phyloP scores from a whole-genome alignment of 768 basidiomycete species.

The Candolleomyces aberdarensis region DNA sequence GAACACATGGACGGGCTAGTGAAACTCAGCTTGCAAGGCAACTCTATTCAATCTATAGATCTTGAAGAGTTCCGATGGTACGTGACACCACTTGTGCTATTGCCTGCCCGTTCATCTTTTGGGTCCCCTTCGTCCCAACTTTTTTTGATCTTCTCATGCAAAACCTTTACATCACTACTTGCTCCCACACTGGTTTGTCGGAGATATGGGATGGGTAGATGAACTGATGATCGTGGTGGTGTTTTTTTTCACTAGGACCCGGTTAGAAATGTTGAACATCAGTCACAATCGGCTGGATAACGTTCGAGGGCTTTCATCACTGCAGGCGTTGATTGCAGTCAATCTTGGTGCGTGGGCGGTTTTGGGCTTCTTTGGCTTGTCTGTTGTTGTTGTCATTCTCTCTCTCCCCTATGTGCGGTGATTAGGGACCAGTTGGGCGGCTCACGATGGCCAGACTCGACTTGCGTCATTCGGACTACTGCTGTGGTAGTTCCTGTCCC shows the following conservation, averaged over 20 bases:
- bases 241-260: slow-evolving; percentile 36
- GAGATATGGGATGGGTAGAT: neutral
- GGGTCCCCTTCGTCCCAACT: neutral
- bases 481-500: neutral
- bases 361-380: slow-evolving; percentile 4
- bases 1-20: slow-evolving; percentile 76
- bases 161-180: slow-evolving; percentile 8
- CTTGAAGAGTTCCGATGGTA: slow-evolving; percentile 67
- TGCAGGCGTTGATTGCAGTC: slow-evolving; percentile 65
- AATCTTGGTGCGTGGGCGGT: slow-evolving; percentile 70
- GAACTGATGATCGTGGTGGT: slow-evolving; percentile 1
- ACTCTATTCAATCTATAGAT: slow-evolving; percentile 62
- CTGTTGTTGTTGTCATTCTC: neutral
- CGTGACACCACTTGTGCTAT: slow-evolving; percentile 19
- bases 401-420: neutral
- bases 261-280: slow-evolving; percentile 80
- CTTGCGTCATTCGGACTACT: neutral
- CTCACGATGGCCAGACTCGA: neutral
- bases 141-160: slow-evolving; percentile 13
- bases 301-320: slow-evolving; percentile 57
- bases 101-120: neutral
- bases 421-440: neutral
- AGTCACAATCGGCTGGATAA: slow-evolving; percentile 67
- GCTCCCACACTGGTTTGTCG: slow-evolving; percentile 12
- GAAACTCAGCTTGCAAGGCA: slow-evolving; percentile 80